A percentile compares a stretch with the other conserved stretches of the same genome.
Evolutionary conservation across 2,329 filamentous ascomycete species (phyloP).

Genomic region (Zasmidium citrigriseum): DNA sequence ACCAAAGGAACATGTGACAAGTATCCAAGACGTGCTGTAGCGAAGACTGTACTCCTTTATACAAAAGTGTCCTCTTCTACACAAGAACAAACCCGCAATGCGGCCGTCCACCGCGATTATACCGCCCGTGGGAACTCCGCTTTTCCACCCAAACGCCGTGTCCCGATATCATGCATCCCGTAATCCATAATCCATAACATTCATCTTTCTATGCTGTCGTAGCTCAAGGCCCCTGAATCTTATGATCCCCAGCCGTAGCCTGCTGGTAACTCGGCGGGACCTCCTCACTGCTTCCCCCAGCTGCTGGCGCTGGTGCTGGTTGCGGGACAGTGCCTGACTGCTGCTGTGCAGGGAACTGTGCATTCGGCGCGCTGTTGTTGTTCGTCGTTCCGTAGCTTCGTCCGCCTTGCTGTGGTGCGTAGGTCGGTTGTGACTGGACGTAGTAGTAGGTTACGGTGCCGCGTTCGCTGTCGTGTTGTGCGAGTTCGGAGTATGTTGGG

Average conservation of each 20-base stretch:
- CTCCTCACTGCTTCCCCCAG: conserved; percentile 43
- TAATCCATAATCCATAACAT: background rate
- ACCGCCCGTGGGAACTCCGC: background rate
- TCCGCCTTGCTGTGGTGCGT: conserved; percentile 26
- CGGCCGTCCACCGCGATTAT: background rate
- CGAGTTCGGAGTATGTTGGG: conserved; percentile 60
- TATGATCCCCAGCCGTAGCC: conserved; percentile 73
- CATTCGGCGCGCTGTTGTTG: conserved; percentile 34
- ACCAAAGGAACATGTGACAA: background rate
- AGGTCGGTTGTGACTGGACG: conserved; percentile 42
- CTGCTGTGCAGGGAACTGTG: conserved; percentile 45
- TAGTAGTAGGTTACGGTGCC: conserved; percentile 75
- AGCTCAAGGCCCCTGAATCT: conserved; percentile 68
- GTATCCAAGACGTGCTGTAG: background rate
- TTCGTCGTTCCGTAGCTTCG: conserved; percentile 45
- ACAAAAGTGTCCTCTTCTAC: background rate
- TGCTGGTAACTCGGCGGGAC: conserved; percentile 84
- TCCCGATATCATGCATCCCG: background rate
- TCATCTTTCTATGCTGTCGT: too few species aligned
- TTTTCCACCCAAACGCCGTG: background rate
- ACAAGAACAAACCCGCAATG: conserved; percentile 3
- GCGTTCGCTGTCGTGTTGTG: conserved; percentile 62
- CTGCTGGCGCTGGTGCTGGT: conserved; percentile 38
- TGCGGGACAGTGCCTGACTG: conserved; percentile 38
- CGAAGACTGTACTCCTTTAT: too few species aligned